These are phyloP conservation scores for Theileria annulata DNA, from an alignment of 169 alveolate species.

Conservation along the genomic window DNA sequence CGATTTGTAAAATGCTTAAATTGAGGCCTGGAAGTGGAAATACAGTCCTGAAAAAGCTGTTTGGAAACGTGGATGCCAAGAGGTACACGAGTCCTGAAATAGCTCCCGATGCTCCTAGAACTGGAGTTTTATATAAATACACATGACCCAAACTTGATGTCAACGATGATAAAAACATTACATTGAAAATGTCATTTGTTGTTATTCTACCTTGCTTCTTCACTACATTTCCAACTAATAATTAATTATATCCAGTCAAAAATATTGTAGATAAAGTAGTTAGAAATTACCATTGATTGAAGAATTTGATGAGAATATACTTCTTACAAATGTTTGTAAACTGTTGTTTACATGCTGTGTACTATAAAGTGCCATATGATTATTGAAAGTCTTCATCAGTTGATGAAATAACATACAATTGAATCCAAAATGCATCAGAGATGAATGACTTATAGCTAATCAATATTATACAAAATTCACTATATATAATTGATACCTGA, in stretches of 20 bases:
- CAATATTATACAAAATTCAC: conserved; percentile 46
- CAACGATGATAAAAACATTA: conserved; percentile 41
- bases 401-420: conserved; percentile 62
- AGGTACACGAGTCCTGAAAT: conserved; percentile 73
- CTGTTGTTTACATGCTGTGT: neutral
- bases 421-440: conserved; percentile 36
- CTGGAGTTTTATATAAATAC: conserved; percentile 55
- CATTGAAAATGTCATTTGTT: conserved; percentile 47
- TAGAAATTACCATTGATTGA: neutral
- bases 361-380: conserved; percentile 18
- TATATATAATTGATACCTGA: conserved; percentile 50
- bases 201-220: conserved; percentile 16
- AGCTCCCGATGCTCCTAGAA: conserved; percentile 81
- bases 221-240: conserved; percentile 3
- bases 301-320: conserved; percentile 10
- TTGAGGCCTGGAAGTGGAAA: conserved; percentile 77
- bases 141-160: conserved; percentile 62
- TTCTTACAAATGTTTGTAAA: neutral
- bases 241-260: neutral
- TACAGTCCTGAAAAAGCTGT: conserved; percentile 67
- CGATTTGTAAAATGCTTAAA: conserved; percentile 69
- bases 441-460: conserved; percentile 57
- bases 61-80: conserved; percentile 74
- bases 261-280: conserved; percentile 10
- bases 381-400: conserved; percentile 34